phyloP scores from a whole-genome alignment of 2,329 filamentous ascomycete genomes.

The Diaporthe batatas region DNA sequence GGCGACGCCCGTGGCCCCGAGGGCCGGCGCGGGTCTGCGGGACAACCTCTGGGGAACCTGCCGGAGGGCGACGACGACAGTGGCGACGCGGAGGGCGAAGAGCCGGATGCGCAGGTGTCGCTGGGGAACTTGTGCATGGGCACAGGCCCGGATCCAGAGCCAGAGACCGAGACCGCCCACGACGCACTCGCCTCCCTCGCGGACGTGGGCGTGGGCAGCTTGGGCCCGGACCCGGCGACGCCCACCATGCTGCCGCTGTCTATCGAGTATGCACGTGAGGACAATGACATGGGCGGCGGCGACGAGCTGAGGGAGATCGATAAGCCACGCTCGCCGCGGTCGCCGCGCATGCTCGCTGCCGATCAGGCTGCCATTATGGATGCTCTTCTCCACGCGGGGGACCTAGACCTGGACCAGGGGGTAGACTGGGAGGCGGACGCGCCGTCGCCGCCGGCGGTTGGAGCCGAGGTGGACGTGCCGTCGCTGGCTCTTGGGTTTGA shows the following conservation, averaged over 20 bases:
- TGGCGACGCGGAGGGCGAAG: neutral
- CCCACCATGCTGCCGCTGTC: neutral
- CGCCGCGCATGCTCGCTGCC: conserved; percentile 22
- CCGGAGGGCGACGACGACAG: neutral
- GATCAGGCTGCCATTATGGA: conserved; percentile 27
- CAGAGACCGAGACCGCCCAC: no score
- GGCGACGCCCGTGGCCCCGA: neutral
- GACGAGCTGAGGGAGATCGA: neutral
- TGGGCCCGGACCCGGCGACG: neutral
- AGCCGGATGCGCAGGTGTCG: neutral
- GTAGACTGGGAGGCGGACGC: neutral
- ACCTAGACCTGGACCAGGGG: no score
- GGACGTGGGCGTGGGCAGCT: neutral
- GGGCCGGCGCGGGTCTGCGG: conserved; percentile 2
- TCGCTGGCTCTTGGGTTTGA: conserved; percentile 15
- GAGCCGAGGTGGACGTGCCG: neutral
- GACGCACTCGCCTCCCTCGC: neutral
- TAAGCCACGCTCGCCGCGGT: conserved; percentile 18
- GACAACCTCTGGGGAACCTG: neutral
- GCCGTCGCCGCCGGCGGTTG: neutral
- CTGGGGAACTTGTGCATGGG: neutral
- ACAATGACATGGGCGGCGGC: no score
- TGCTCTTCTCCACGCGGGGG: neutral
- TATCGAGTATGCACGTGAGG: no score
- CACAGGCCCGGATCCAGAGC: neutral